phyloP scores from a whole-genome alignment of 225 moss, liverwort and hornwort genomes.

The Rhytidiadelphus loreus region DNA sequence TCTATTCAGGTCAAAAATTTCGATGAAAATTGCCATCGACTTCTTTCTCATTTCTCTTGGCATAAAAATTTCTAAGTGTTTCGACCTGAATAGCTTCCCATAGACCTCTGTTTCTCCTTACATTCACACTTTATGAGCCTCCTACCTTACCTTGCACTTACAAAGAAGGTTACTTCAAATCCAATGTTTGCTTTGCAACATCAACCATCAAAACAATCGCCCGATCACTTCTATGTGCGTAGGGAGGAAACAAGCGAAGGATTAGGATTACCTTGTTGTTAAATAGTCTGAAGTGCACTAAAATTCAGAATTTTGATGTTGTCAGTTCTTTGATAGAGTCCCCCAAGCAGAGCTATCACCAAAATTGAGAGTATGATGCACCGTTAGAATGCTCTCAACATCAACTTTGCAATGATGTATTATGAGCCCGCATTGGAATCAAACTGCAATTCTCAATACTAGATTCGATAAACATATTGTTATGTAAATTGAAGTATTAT shows the following conservation, averaged over 20 bases:
- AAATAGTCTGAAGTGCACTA: not conserved
- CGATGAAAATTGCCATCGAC: too few relatives aligned
- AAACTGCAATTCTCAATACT: too few relatives aligned
- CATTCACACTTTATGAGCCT: too few relatives aligned
- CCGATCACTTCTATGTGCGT: accelerated
- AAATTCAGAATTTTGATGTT: not conserved
- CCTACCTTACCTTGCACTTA: not conserved
- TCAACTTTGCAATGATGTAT: not conserved
- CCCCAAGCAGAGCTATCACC: not conserved
- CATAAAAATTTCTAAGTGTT: too few relatives aligned
- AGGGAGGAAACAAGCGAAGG: not conserved
- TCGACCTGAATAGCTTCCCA: too few relatives aligned
- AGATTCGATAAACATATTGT: not conserved
- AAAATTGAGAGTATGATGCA: not conserved
- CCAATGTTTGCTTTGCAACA: not conserved
- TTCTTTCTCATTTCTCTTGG: too few relatives aligned
- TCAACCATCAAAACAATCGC: not conserved
- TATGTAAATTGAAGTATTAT: not conserved
- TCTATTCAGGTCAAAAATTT: too few relatives aligned
- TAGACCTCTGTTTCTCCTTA: too few relatives aligned
- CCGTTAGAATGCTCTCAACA: not conserved
- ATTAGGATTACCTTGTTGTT: not conserved
- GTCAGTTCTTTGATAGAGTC: not conserved
- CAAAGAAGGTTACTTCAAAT: not conserved
- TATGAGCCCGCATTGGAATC: too few relatives aligned